Evolutionary conservation across 352 stramenopile species (phyloP), one percentile per base, ranked within the genome.

Genomic region (Phytopythium cucurbitacearum): DNA sequence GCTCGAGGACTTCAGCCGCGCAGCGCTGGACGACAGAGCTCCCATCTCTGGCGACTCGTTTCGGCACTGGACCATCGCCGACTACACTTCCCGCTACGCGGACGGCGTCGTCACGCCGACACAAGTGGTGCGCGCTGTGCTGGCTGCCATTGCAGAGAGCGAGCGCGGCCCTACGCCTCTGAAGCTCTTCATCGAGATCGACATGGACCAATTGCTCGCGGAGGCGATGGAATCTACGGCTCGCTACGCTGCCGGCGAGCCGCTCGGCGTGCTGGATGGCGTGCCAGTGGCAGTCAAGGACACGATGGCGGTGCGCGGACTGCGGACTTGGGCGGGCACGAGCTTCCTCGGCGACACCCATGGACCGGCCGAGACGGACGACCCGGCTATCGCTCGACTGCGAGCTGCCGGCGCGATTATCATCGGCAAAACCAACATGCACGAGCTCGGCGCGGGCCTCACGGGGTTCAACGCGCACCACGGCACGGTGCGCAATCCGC

Each of bases 201-300:
- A 84, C 56, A 64, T 89, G 10, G 74, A 88, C 0, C 56, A 85
- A 16, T 86, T 95, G 39, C 43, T 94, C 39, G 65, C 59, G 37
- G 66, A 92, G 56, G 90, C 90, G 4, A 58, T 61, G 33, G 79
- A 61, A 0, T 89, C 87, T 5, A 67, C 82, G 4, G 62, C 80
- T 50, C 78, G 88, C 10, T 96, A 95, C 57, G 65, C 72, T 10
- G 56, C 62, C 35, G 79, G 80, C 15, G 62, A 75, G 15, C 70
- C 76, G 2, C 62, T 96, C 8, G 82, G 86, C n/a, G 71, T 95
- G 21, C 58, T 97, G 7, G 88, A 97, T 62, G 90, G 90, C n/a
- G 87, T 97, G 8, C 87, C 86, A 0, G 68, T 97, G 10, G 80
- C 72, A 2, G 73, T 97, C 51, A 97, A 97, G 64, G 90, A 97